phyloP scores from a whole-genome alignment of 192 early-diverging fungal genomes.

The Spinellus fusiger region DNA sequence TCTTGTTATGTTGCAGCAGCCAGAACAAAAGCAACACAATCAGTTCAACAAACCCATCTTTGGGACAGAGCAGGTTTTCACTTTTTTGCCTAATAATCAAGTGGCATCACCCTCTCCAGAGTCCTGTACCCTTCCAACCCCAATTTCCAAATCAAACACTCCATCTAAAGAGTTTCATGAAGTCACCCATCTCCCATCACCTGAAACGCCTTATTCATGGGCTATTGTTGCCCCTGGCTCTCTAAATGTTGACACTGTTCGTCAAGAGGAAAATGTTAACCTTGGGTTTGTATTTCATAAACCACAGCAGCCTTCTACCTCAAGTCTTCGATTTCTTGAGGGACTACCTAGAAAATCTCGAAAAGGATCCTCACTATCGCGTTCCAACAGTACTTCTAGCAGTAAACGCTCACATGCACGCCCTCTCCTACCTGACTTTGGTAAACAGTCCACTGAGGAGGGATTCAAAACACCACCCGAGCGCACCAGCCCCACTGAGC shows the following conservation, averaged over 20 bases:
- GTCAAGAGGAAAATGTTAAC: background rate
- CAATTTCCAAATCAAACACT: background rate
- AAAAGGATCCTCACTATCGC: background rate
- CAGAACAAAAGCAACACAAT: background rate
- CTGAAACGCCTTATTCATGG: background rate
- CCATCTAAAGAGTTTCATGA: background rate
- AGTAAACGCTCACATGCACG: background rate
- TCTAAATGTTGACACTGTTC: background rate
- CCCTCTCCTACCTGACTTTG: background rate
- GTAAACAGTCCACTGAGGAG: no score
- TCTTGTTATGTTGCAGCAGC: background rate
- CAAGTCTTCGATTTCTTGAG: conserved; percentile 5
- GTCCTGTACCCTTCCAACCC: no score
- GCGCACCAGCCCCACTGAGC: no score
- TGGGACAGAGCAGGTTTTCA: no score
- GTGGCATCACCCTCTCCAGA: no score
- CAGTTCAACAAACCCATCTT: background rate
- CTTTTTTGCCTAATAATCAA: no score
- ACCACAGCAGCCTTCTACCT: background rate
- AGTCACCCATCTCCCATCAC: background rate
- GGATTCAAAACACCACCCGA: no score
- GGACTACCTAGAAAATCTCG: background rate
- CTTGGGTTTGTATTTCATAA: conserved; percentile 10
- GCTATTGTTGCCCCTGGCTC: background rate
- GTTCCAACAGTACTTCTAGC: background rate